These are phyloP conservation scores for Mallotus nudiflorus DNA, from an alignment of 345 rosid genomes.

Conservation along the genomic window DNA sequence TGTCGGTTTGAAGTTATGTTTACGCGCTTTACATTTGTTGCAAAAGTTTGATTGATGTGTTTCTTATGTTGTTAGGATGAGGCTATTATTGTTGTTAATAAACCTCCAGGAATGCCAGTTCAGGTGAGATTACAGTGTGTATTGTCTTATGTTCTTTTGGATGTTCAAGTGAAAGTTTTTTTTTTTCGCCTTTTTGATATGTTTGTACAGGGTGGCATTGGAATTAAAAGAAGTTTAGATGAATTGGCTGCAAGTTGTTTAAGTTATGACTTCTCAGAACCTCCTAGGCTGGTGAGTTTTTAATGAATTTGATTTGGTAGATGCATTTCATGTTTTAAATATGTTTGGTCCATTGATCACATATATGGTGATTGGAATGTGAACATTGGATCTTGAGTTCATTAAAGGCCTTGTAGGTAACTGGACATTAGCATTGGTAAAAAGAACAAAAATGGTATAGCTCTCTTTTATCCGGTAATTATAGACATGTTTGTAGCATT, in stretches of 20 bases:
- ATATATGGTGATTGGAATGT: neutral
- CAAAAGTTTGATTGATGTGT: constrained; percentile 13
- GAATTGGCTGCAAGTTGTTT: constrained; percentile 72
- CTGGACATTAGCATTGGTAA: neutral
- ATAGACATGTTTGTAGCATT: neutral
- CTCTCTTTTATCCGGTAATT: neutral
- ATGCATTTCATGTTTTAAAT: neutral
- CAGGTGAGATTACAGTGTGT: constrained; percentile 50
- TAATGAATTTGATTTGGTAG: neutral
- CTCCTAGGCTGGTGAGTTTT: constrained; percentile 85
- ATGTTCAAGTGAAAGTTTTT: neutral
- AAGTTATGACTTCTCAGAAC: constrained; percentile 55
- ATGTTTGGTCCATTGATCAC: neutral
- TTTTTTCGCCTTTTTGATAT: neutral
- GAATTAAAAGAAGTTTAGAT: constrained; percentile 78
- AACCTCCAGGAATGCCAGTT: constrained; percentile 92
- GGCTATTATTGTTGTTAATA: constrained; percentile 72
- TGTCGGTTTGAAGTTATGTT: neutral
- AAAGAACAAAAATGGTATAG: neutral
- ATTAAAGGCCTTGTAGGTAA: neutral
- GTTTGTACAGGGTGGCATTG: constrained; percentile 73
- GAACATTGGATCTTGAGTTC: neutral
- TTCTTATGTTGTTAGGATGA: constrained; percentile 57
- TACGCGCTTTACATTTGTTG: constrained; percentile 4
- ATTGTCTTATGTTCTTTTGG: neutral